These are phyloP conservation scores for Sporothrix dimorphospora DNA, from an alignment of 2,329 filamentous ascomycete genomes.

Conservation along the genomic window DNA sequence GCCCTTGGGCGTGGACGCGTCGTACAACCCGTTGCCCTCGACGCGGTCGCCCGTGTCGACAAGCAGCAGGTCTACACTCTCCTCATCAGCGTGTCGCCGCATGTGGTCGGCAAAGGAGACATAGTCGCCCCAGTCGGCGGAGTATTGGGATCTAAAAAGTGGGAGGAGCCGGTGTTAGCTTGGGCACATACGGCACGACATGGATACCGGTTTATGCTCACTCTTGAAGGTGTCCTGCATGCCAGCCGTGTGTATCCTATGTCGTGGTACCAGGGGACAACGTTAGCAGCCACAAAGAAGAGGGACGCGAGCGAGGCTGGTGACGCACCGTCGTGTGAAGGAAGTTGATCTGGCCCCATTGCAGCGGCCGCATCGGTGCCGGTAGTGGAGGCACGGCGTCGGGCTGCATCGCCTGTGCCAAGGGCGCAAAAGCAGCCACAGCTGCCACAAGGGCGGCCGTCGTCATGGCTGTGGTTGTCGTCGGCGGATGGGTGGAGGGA, in stretches of 20 bases:
- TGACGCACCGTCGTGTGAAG: slow-evolving; percentile 76
- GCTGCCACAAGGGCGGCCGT: slow-evolving; percentile 23
- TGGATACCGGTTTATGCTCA: slow-evolving; percentile 45
- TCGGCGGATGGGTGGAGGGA: not conserved
- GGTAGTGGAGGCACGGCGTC: slow-evolving; percentile 75
- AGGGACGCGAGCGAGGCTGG: not conserved
- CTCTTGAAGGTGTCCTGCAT: slow-evolving; percentile 91
- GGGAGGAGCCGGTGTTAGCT: not conserved
- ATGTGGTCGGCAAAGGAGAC: slow-evolving; percentile 88
- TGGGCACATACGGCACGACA: not conserved
- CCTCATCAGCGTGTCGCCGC: slow-evolving; percentile 73
- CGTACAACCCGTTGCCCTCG: slow-evolving; percentile 93
- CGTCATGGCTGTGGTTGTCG: slow-evolving; percentile 9
- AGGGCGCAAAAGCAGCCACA: slow-evolving; percentile 37
- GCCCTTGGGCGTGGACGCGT: slow-evolving; percentile 84
- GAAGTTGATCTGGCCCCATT: slow-evolving; percentile 95
- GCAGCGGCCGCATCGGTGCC: slow-evolving; percentile 79
- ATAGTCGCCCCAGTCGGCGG: slow-evolving; percentile 97
- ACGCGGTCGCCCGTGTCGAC: slow-evolving; percentile 92
- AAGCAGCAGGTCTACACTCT: slow-evolving; percentile 84
- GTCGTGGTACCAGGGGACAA: not conserved
- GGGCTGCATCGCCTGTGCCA: slow-evolving; percentile 67
- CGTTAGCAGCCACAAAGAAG: not conserved
- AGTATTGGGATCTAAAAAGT: slow-evolving; percentile 76
- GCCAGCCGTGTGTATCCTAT: slow-evolving; percentile 88